These are phyloP conservation scores for Pilatotrama ljubarskyi DNA, from an alignment of 768 basidiomycete genomes.

Conservation along the genomic window DNA sequence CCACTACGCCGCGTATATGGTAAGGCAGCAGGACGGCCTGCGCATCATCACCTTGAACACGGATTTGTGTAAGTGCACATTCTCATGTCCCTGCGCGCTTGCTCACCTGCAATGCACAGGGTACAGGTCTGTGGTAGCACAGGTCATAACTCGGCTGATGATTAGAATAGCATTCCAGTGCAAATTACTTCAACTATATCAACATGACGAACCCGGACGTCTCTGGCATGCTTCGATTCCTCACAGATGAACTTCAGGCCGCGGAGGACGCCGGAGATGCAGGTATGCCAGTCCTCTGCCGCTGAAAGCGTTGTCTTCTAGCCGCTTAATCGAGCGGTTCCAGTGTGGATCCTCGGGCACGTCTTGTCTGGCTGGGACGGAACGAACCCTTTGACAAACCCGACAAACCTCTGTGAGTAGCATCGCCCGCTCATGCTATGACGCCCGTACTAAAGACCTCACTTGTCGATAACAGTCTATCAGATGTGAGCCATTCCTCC, in stretches of 20 bases:
- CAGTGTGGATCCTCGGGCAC: constrained; percentile 56
- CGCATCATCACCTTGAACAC: constrained; percentile 76
- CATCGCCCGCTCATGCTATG: constrained; percentile 3
- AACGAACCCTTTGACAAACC: constrained; percentile 58
- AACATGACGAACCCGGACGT: constrained; percentile 68
- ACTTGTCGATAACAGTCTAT: constrained; percentile 41
- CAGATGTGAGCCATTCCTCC: constrained; percentile 42
- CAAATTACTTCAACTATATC: constrained; percentile 78
- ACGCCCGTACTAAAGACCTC: constrained; percentile 30
- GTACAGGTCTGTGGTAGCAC: constrained; percentile 30
- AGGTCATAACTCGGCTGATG: constrained; percentile 19
- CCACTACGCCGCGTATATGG: constrained; percentile 76
- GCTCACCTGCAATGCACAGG: background rate
- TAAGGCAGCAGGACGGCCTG: constrained; percentile 63
- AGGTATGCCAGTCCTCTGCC: constrained; percentile 46
- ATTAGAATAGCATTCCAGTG: constrained; percentile 33
- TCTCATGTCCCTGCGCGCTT: background rate
- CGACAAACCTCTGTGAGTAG: constrained; percentile 67
- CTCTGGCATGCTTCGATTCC: constrained; percentile 75
- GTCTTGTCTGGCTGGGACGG: constrained; percentile 73
- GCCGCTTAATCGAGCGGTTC: constrained; percentile 16
- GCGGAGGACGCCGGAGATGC: constrained; percentile 77
- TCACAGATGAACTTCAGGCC: constrained; percentile 76
- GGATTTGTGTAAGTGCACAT: constrained; percentile 58
- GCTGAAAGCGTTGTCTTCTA: background rate